Conservation (phyloP, 345 rosid species). For the Schrenkiella parvula region DNA sequence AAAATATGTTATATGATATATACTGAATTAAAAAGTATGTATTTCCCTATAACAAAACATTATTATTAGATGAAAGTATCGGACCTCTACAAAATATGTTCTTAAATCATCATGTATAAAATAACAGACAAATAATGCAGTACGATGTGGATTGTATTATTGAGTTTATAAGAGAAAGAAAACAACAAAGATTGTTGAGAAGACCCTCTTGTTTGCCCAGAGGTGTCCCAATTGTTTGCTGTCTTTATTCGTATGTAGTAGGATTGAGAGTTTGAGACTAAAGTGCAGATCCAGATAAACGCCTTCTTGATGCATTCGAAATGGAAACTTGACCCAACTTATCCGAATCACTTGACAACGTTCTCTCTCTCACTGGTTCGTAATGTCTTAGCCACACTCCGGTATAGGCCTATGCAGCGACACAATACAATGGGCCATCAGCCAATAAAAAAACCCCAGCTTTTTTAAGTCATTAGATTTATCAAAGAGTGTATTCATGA, state of each 20-base stretch:
- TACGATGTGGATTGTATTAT: neutral
- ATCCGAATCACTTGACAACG: constrained; percentile 36
- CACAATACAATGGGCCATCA: neutral
- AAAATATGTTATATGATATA: neutral
- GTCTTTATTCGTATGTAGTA: constrained; percentile 1
- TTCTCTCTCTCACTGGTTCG: constrained; percentile 59
- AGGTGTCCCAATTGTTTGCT: constrained; percentile 4
- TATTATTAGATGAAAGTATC: neutral
- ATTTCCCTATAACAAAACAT: neutral
- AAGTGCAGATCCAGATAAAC: constrained; percentile 67
- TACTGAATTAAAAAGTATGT: neutral
- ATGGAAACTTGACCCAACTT: constrained; percentile 59
- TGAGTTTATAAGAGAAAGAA: neutral
- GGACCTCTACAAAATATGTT: neutral
- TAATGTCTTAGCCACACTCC: constrained; percentile 91
- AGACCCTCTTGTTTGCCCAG: constrained; percentile 6
- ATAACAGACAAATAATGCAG: neutral
- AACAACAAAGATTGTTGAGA: neutral
- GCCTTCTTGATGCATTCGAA: constrained; percentile 85
- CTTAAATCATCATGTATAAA: neutral
- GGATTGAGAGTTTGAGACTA: constrained; percentile 19
- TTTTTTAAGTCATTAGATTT: neutral
- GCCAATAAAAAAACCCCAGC: neutral
- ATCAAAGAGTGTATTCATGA: neutral
- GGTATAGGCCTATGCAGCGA: constrained; percentile 59